Evolutionary conservation across 192 early-diverging fungal genomes (phyloP).

Genomic region (Entrophospora sp.): DNA sequence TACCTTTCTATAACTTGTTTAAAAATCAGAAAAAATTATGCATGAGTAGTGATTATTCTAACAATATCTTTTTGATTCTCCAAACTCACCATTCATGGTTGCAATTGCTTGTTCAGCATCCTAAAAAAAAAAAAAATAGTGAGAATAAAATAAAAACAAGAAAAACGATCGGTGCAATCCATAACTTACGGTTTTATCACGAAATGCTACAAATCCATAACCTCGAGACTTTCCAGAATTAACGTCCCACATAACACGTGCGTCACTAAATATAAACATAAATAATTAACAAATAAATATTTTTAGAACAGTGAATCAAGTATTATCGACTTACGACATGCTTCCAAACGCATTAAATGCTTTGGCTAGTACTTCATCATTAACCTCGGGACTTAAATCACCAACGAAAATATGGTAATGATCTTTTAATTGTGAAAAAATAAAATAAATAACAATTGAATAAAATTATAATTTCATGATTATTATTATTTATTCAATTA

Average conservation of each 20-base stretch:
- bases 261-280: conserved; percentile 47
- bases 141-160: background rate
- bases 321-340: conserved; percentile 57
- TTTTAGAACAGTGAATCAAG: background rate
- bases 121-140: conserved; percentile 19
- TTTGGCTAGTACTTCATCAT: conserved; percentile 66
- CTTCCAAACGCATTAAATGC: conserved; percentile 67
- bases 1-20: too few relatives aligned
- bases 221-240: conserved; percentile 84
- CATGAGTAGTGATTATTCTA: too few relatives aligned
- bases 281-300: background rate
- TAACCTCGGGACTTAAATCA: conserved; percentile 86
- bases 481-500: background rate
- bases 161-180: background rate
- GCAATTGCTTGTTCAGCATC: conserved; percentile 83
- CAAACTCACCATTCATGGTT: conserved; percentile 67
- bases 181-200: conserved; percentile 53
- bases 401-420: conserved; percentile 92
- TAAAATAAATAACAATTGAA: too few relatives aligned
- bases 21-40: too few relatives aligned
- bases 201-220: conserved; percentile 87
- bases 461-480: too few relatives aligned
- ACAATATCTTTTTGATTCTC: too few relatives aligned
- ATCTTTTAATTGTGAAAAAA: too few relatives aligned
- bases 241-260: conserved; percentile 90